Evolutionary conservation across 2,329 filamentous ascomycete species (phyloP).

Genomic region (Fonsecaea multimorphosa): DNA sequence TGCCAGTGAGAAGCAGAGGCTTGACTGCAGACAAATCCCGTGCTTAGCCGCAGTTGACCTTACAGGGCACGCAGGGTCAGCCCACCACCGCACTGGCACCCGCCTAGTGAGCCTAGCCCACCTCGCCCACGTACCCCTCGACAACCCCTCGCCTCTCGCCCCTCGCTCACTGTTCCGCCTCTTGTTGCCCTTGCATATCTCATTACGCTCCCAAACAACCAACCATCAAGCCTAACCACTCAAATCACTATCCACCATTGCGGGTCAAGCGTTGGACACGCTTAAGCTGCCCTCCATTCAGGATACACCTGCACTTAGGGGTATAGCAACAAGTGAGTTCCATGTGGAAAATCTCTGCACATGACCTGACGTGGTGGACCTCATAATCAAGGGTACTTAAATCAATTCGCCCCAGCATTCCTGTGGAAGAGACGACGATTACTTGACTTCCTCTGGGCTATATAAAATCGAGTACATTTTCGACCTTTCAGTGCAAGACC

Average conservation of each 20-base stretch:
- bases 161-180: not conserved
- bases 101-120: too few species aligned
- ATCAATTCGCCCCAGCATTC: conserved; percentile 11
- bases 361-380: conserved; percentile 33
- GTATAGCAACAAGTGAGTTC: conserved; percentile 28
- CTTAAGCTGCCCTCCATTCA: conserved; percentile 40
- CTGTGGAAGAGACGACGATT: conserved; percentile 3
- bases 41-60: conserved; percentile 26
- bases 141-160: conserved; percentile 11
- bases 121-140: conserved; percentile 21
- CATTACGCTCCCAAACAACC: conserved; percentile 11
- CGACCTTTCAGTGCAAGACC: conserved; percentile 6
- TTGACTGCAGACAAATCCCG: conserved; percentile 14
- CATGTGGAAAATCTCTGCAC: conserved; percentile 34
- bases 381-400: conserved; percentile 27
- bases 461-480: conserved; percentile 10
- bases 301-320: conserved; percentile 40
- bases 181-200: conserved; percentile 24
- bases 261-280: conserved; percentile 17
- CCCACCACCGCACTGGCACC: too few species aligned
- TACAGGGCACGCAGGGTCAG: conserved; percentile 1
- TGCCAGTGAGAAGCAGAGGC: not conserved
- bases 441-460: not conserved
- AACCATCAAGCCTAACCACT: conserved; percentile 21
- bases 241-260: conserved; percentile 5